Base-by-base conservation (phyloP, 345 rosid genomes). In the Murraya paniculata region DNA sequence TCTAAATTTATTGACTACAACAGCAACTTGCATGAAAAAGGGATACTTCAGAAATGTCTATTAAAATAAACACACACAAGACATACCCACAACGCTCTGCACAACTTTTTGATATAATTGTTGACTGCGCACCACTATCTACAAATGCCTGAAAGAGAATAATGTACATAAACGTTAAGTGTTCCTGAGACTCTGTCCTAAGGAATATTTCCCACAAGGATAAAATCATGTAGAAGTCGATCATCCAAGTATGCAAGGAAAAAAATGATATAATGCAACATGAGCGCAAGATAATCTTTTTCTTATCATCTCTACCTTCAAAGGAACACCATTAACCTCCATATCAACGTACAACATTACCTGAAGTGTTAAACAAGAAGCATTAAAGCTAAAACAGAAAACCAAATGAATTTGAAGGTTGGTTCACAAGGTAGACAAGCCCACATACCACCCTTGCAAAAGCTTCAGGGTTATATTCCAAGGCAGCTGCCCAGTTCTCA, bases 401-500 rank as follows among this genome's bases (percentile, higher is more conserved):
- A 19, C n/a, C n/a, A 56, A 78, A 50, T n/a, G 39, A 60, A 75
- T 41, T 45, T 70, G 22, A 74, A 78, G n/a, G 18, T 14, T 0
- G 53, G 73, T 10, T 25, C 55, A 64, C 8, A 60, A 80, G 66
- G 70, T 77, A 68, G 56, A 68, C 35, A 16, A 84, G 83, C 73
- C 75, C 75, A 85, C 95, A 61, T 91, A 96, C 99, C 97, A 96
- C 99, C 84, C 98, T 87, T 58, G 98, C 99, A 88, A 96, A 96
- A 86, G 90, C 97, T 87, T 96, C 99, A 73, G 98, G 99, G 75
- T 96, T 94, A 84, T 96, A 69, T 82, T 96, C 98, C 85, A 96
- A 85, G 73, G 98, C 98, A 84, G 99, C 99, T 84, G 89, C 99
- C 99, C 98, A 91, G 73, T 96, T 96, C 85, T 96, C 99, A 87